These are phyloP conservation scores for Macaranga tanarius DNA, from an alignment of 441 rosid genomes.

Conservation along the genomic window DNA sequence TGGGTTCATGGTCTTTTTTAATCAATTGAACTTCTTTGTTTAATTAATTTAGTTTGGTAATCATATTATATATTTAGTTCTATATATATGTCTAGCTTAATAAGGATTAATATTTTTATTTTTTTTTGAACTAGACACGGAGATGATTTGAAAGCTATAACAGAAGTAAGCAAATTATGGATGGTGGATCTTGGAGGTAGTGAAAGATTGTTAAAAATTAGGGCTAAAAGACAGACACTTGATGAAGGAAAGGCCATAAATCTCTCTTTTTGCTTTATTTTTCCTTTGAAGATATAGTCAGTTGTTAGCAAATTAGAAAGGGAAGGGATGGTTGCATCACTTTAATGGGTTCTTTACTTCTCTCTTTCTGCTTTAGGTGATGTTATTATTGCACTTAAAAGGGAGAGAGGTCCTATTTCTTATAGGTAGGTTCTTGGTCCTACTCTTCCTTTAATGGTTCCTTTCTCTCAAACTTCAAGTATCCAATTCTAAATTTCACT, in stretches of 20 bases:
- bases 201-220: slow-evolving; percentile 75
- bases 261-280: too few species aligned
- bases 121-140: slow-evolving; percentile 51
- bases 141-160: slow-evolving; percentile 49
- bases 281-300: too few species aligned
- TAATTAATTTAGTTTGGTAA: slow-evolving; percentile 33
- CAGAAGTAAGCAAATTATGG: slow-evolving; percentile 83
- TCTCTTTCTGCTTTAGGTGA: slow-evolving; percentile 92
- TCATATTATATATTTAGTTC: slow-evolving; percentile 57
- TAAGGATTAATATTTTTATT: slow-evolving; percentile 70
- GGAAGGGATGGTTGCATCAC: too few species aligned
- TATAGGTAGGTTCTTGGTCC: slow-evolving; percentile 59
- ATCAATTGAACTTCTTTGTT: slow-evolving; percentile 14
- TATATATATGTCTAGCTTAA: slow-evolving; percentile 67
- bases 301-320: too few species aligned
- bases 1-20: slow-evolving; percentile 42
- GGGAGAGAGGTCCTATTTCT: slow-evolving; percentile 84
- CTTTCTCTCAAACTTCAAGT: background rate
- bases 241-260: slow-evolving; percentile 90
- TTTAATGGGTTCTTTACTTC: too few species aligned
- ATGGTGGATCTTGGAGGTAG: slow-evolving; percentile 97
- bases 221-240: slow-evolving; percentile 77
- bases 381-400: slow-evolving; percentile 83
- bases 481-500: slow-evolving; percentile 12
- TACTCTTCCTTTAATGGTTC: slow-evolving; percentile 11